Conservation (phyloP, 805 yeast genomes). For the Starmerella stigmatis region DNA sequence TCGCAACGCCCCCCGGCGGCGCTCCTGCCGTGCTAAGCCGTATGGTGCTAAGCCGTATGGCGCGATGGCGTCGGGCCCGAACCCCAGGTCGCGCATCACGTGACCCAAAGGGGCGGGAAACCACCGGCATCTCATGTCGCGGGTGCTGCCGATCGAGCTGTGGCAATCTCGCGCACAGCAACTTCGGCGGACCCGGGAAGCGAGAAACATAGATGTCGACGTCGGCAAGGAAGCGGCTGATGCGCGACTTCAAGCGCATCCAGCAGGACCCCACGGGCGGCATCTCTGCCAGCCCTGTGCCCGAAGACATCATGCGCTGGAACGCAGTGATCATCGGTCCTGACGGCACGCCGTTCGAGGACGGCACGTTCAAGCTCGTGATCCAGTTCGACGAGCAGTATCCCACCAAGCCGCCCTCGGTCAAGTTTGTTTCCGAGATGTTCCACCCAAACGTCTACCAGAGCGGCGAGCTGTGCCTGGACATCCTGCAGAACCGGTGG, state of each 20-base stretch:
- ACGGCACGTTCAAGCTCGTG: conserved; percentile 82
- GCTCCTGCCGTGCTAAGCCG: too few species aligned
- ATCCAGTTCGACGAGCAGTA: conserved; percentile 92
- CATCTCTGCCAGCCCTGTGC: conserved; percentile 90
- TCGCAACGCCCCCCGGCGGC: too few species aligned
- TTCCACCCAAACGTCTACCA: conserved; percentile 97
- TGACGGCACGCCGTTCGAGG: conserved; percentile 94
- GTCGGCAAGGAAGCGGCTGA: conserved; percentile 95
- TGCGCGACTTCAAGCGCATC: conserved; percentile 98
- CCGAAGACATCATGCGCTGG: conserved; percentile 97
- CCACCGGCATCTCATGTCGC: neutral
- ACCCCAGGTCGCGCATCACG: too few species aligned
- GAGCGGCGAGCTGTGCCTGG: conserved; percentile 88
- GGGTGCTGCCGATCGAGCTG: neutral
- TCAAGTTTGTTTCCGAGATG: conserved; percentile 85
- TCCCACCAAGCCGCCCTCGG: conserved; percentile 93
- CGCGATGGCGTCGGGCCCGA: too few species aligned
- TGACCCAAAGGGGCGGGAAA: too few species aligned
- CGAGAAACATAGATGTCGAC: conserved; percentile 61
- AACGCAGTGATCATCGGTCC: conserved; percentile 98
- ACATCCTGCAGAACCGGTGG: conserved; percentile 95
- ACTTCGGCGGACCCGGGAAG: conserved; percentile 4
- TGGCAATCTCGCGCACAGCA: neutral
- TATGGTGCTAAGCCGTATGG: too few species aligned
- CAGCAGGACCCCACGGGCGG: conserved; percentile 98